Evolutionary conservation across 352 stramenopile species (phyloP).

Genomic region (Globisporangium iwayamae): DNA sequence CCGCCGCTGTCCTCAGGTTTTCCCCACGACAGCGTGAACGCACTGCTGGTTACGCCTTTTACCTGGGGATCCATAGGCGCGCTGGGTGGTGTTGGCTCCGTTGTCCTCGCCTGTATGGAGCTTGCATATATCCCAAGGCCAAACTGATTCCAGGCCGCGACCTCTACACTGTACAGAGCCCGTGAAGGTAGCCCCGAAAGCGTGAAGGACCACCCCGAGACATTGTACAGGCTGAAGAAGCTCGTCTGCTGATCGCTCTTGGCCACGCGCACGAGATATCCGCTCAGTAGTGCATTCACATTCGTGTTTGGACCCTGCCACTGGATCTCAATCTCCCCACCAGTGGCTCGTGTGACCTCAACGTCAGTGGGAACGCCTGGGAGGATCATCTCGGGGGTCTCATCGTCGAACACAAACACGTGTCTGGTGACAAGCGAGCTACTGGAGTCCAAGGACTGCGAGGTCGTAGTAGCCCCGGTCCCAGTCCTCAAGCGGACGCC

Average conservation of each 20-base stretch:
- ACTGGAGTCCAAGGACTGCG: neutral
- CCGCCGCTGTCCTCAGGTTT: conserved; percentile 37
- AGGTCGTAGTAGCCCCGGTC: neutral
- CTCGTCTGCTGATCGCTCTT: conserved; percentile 1
- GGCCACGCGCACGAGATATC: conserved; percentile 40
- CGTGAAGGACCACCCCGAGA: conserved; percentile 27
- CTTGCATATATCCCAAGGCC: conserved; percentile 35
- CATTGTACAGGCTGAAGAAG: conserved; percentile 44
- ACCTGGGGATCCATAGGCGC: conserved; percentile 18
- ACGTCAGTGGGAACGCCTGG: conserved; percentile 19
- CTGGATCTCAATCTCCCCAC: conserved; percentile 44
- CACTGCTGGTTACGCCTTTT: conserved; percentile 14
- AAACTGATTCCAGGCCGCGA: conserved; percentile 49
- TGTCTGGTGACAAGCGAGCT: conserved; percentile 23
- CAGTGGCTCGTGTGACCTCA: conserved; percentile 23
- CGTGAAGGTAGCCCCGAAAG: conserved; percentile 32
- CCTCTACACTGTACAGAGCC: conserved; percentile 31
- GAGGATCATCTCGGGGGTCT: conserved; percentile 28
- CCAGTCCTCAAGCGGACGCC: conserved; percentile 32
- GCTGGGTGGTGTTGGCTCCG: conserved; percentile 23
- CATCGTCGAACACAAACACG: conserved; percentile 46
- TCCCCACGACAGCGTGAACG: conserved; percentile 32
- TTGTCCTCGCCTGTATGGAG: conserved; percentile 26
- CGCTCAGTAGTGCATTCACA: neutral
- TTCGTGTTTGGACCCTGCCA: conserved; percentile 19